Evolutionary conservation across 169 alveolate genomes (phyloP).

Genomic region (Besnoitia besnoiti): DNA sequence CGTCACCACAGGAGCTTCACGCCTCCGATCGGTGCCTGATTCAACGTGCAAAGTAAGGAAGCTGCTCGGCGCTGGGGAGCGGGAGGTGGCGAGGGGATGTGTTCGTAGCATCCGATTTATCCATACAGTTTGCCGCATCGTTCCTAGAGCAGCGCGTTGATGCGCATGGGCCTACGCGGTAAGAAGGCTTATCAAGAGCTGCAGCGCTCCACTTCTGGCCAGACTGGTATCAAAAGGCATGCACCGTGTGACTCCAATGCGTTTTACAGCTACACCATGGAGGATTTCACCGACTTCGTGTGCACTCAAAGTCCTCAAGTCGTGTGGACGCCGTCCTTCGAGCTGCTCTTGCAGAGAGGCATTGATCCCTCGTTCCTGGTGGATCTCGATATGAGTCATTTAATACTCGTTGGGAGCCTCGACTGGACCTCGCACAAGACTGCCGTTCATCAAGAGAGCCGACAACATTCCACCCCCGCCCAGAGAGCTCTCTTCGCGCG

Average conservation of each 20-base stretch:
- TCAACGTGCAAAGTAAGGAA: not conserved
- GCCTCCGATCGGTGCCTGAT: not conserved
- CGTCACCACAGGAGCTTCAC: not conserved
- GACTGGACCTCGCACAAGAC: conserved; percentile 30
- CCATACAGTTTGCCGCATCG: not conserved
- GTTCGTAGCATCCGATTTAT: not conserved
- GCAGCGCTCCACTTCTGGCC: too few species aligned
- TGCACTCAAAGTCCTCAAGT: conserved; percentile 25
- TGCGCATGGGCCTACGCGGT: too few species aligned
- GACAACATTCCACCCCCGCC: not conserved
- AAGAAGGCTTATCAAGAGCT: too few species aligned
- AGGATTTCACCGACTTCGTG: not conserved
- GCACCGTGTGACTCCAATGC: too few species aligned
- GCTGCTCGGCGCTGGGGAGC: not conserved
- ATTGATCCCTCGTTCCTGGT: not conserved
- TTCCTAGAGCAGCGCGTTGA: too few species aligned
- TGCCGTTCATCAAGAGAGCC: not conserved
- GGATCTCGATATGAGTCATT: not conserved
- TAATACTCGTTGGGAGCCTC: not conserved
- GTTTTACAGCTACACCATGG: not conserved
- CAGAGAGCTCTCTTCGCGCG: not conserved
- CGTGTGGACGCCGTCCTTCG: not conserved
- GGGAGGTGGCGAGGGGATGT: not conserved
- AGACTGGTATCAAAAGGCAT: too few species aligned
- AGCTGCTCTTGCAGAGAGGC: not conserved